Evolutionary conservation across 257 asterid species (phyloP).

Genomic region (Solanum habrochaites): DNA sequence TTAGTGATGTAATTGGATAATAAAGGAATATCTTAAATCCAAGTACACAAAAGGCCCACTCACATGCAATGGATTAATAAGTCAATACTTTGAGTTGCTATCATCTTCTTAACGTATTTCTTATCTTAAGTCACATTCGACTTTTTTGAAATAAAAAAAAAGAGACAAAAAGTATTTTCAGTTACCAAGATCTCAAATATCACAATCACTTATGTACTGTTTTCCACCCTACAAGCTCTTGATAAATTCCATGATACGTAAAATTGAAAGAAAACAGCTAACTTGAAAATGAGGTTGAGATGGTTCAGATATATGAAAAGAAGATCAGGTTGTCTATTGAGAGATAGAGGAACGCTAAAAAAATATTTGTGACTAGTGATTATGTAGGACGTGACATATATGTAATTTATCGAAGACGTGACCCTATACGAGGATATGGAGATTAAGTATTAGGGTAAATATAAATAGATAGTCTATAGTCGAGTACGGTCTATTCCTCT

Average conservation of each 20-base stretch:
- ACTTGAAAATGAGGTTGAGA: neutral
- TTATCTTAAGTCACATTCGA: neutral
- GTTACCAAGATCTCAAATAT: neutral
- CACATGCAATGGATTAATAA: slow-evolving; percentile 26
- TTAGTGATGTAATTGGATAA: neutral
- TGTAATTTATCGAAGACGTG: neutral
- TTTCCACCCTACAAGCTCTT: neutral
- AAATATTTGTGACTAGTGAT: neutral
- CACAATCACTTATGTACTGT: neutral
- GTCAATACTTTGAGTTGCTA: neutral
- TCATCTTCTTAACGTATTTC: neutral
- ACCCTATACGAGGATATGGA: neutral
- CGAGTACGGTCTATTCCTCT: neutral
- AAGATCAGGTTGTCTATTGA: accelerated
- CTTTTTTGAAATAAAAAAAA: neutral
- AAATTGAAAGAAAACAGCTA: neutral
- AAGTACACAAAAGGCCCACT: slow-evolving; percentile 21
- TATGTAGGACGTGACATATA: neutral
- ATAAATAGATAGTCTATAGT: neutral
- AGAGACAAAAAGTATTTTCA: neutral
- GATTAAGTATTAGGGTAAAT: neutral
- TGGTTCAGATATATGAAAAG: neutral
- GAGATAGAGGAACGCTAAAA: neutral
- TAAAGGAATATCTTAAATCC: slow-evolving; percentile 12
- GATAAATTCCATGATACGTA: neutral